Percentiles rank a stretch among this genome's conserved stretches.
phyloP scores from a whole-genome alignment of 1,284 basidiomycete genomes.

The Ganoderma sinense region DNA sequence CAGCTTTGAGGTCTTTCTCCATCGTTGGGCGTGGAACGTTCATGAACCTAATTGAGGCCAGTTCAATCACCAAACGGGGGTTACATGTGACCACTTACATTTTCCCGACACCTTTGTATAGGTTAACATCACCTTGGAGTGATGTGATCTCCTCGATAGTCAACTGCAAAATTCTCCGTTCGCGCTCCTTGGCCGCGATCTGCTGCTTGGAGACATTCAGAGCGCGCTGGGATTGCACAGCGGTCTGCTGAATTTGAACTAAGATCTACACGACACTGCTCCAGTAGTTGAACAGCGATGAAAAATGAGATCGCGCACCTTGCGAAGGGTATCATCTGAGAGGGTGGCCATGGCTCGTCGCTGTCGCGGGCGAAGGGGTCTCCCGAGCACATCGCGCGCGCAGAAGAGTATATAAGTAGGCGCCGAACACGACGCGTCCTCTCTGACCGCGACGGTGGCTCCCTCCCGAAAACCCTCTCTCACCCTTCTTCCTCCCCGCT shows the following conservation, averaged over 20 bases:
- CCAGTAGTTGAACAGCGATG: background rate
- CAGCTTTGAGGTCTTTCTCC: constrained; percentile 74
- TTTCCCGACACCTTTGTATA: constrained; percentile 93
- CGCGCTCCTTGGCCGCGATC: constrained; percentile 80
- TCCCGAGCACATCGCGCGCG: background rate
- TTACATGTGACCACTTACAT: constrained; percentile 63
- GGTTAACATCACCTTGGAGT: constrained; percentile 72
- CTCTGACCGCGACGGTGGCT: constrained; percentile 30
- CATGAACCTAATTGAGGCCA: constrained; percentile 74
- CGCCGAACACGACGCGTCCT: constrained; percentile 30
- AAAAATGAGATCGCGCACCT: constrained; percentile 53
- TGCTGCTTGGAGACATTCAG: constrained; percentile 79
- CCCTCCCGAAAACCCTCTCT: constrained; percentile 22
- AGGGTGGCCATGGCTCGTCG: constrained; percentile 68
- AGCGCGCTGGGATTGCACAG: constrained; percentile 81
- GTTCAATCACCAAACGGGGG: constrained; percentile 2
- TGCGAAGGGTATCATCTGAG: constrained; percentile 87
- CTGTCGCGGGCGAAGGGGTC: constrained; percentile 4
- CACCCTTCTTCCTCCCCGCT: background rate
- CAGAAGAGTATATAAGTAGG: constrained; percentile 9
- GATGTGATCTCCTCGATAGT: constrained; percentile 80
- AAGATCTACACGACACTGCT: constrained; percentile 68
- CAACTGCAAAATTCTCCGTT: constrained; percentile 86
- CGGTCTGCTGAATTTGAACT: constrained; percentile 88
- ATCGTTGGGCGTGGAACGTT: constrained; percentile 83